phyloP scores from a whole-genome alignment of 1,139 yeast species.

The Neolecta irregularis region DNA sequence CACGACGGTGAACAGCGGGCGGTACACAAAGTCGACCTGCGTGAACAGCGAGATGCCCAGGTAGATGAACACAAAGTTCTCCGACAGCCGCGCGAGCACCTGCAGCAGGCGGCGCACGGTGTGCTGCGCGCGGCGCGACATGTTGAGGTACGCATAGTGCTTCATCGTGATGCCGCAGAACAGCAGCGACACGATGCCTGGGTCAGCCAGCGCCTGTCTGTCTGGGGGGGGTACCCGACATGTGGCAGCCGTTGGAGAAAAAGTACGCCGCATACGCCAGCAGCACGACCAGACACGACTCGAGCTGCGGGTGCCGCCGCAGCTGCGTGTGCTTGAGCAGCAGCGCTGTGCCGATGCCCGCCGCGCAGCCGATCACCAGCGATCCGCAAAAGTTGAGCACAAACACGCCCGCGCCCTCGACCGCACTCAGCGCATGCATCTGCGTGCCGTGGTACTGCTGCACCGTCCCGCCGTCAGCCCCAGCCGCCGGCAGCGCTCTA shows the following conservation, averaged over 20 bases:
- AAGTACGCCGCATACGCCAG: constrained; percentile 94
- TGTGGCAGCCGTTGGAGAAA: constrained; percentile 92
- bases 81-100: constrained; percentile 82
- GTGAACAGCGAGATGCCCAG: constrained; percentile 88
- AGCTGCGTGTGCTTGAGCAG: constrained; percentile 83
- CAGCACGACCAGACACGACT: constrained; percentile 76
- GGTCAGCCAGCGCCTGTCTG: not conserved
- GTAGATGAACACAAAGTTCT: constrained; percentile 90
- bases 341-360: constrained; percentile 81
- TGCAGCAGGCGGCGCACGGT: constrained; percentile 93
- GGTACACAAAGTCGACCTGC: constrained; percentile 85
- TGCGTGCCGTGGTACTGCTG: constrained; percentile 86
- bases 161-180: constrained; percentile 94
- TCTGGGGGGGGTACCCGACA: constrained; percentile 5
- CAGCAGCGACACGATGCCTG: constrained; percentile 86
- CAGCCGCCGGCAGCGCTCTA: not conserved
- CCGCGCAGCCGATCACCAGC: constrained; percentile 73
- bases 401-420: constrained; percentile 89
- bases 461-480: constrained; percentile 38
- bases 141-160: constrained; percentile 91
- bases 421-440: constrained; percentile 58
- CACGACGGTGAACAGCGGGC: constrained; percentile 79
- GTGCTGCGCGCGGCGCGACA: constrained; percentile 93
- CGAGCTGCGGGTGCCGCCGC: constrained; percentile 88
- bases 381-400: constrained; percentile 87